Evolutionary conservation across 495 filamentous ascomycete species (phyloP).

Genomic region (Pyronema omphalodes): DNA sequence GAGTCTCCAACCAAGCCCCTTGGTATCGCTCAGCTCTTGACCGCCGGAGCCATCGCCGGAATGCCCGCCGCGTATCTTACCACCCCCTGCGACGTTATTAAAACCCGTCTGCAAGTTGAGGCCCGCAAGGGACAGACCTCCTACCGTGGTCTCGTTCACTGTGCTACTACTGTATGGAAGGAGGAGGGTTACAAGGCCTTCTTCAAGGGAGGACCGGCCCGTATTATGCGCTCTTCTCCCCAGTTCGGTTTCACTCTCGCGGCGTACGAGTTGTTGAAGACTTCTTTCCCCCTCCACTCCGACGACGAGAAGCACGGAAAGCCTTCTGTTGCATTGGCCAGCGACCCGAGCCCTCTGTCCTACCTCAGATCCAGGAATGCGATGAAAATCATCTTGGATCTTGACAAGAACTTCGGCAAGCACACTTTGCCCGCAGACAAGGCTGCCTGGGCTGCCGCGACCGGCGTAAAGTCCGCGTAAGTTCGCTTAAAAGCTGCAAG

Average conservation of each 20-base stretch:
- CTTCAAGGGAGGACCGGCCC: slow-evolving; percentile 94
- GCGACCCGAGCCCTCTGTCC: slow-evolving; percentile 46
- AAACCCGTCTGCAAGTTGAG: slow-evolving; percentile 93
- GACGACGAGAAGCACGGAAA: slow-evolving; percentile 26
- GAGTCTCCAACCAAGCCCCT: slow-evolving; percentile 75
- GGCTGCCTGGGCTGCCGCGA: background rate
- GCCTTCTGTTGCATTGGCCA: slow-evolving; percentile 25
- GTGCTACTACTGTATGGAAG: slow-evolving; percentile 59
- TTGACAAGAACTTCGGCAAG: slow-evolving; percentile 72
- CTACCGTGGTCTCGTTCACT: slow-evolving; percentile 78
- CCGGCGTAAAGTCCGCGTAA: background rate
- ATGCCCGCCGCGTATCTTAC: slow-evolving; percentile 98
- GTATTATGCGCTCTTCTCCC: slow-evolving; percentile 81
- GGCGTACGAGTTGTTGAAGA: slow-evolving; percentile 82
- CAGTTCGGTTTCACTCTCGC: slow-evolving; percentile 97
- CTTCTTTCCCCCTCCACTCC: slow-evolving; percentile 54
- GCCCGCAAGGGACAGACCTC: slow-evolving; percentile 79
- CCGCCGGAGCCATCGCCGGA: slow-evolving; percentile 88
- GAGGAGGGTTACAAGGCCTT: slow-evolving; percentile 91
- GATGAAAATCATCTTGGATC: slow-evolving; percentile 88
- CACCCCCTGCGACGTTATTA: slow-evolving; percentile 96
- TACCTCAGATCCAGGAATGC: slow-evolving; percentile 81
- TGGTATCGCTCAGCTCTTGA: slow-evolving; percentile 78
- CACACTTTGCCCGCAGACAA: background rate
- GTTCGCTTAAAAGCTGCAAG: background rate